Percentiles rank a stretch among this genome's conserved stretches.
Evolutionary conservation across 371 early-diverging fungal genomes (phyloP).

Genomic region (Chytridium lagenaria): DNA sequence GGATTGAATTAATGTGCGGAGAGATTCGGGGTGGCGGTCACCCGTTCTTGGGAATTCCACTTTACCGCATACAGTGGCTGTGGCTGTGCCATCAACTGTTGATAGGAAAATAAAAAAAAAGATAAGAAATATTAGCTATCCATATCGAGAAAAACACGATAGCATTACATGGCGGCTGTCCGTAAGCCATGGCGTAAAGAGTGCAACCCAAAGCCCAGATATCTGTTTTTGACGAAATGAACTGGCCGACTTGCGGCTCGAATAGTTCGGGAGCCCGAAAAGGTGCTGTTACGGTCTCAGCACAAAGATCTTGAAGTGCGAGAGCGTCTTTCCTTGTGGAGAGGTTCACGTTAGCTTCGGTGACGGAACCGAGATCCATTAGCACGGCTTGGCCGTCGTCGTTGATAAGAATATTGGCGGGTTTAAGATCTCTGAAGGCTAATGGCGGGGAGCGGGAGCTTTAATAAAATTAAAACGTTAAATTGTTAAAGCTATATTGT

Average conservation of each 20-base stretch:
- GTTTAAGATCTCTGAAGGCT: conserved; percentile 60
- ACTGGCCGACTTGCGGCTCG: conserved; percentile 51
- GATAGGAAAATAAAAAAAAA: too few relatives aligned
- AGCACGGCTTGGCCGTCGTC: conserved; percentile 42
- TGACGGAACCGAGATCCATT: conserved; percentile 59
- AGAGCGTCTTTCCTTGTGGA: conserved; percentile 48
- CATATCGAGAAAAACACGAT: conserved; percentile 9
- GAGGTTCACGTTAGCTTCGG: conserved; percentile 43
- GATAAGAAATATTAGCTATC: conserved; percentile 13
- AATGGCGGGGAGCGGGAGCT: conserved; percentile 52
- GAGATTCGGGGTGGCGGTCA: background rate
- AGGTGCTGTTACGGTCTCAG: conserved; percentile 60
- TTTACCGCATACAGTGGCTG: conserved; percentile 39
- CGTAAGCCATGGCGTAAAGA: conserved; percentile 53
- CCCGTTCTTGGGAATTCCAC: conserved; percentile 29
- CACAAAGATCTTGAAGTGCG: conserved; percentile 54
- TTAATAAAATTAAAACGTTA: background rate
- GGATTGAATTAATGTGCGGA: background rate
- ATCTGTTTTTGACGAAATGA: conserved; percentile 33
- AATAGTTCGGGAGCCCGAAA: conserved; percentile 60
- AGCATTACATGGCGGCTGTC: conserved; percentile 49
- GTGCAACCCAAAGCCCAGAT: conserved; percentile 58
- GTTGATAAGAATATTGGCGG: conserved; percentile 53
- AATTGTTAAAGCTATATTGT: background rate
- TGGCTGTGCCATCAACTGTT: conserved; percentile 38